phyloP scores from a whole-genome alignment of 2,329 filamentous ascomycete genomes.

The Aspergillus niger region DNA sequence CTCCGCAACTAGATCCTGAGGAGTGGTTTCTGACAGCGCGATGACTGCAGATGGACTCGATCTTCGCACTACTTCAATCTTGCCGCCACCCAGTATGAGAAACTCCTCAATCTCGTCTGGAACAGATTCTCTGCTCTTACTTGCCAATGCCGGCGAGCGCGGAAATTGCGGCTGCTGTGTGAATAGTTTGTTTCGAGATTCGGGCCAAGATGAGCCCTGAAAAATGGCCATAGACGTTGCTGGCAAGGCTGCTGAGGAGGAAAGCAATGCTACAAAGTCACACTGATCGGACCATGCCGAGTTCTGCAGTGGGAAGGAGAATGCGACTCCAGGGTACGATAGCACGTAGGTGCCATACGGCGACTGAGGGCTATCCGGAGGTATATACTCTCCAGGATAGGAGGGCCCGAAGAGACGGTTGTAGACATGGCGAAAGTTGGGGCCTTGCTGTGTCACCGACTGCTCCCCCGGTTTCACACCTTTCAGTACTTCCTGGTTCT shows the following conservation, averaged over 20 bases:
- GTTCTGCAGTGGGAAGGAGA: slow-evolving; percentile 78
- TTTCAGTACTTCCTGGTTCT: slow-evolving; percentile 76
- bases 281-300: slow-evolving; percentile 71
- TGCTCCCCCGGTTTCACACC: slow-evolving; percentile 37
- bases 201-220: slow-evolving; percentile 85
- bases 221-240: slow-evolving; percentile 91
- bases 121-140: slow-evolving; percentile 74
- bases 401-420: slow-evolving; percentile 91
- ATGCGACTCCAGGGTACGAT: slow-evolving; percentile 92
- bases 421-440: slow-evolving; percentile 86
- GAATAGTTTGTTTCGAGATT: slow-evolving; percentile 75
- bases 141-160: slow-evolving; percentile 68
- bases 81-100: slow-evolving; percentile 74
- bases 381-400: slow-evolving; percentile 88
- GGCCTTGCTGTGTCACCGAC: slow-evolving; percentile 55
- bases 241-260: slow-evolving; percentile 72
- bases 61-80: slow-evolving; percentile 74
- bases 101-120: slow-evolving; percentile 86
- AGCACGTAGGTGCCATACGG: slow-evolving; percentile 77
- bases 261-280: slow-evolving; percentile 84
- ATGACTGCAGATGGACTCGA: slow-evolving; percentile 70
- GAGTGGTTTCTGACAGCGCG: slow-evolving; percentile 79
- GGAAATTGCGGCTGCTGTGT: slow-evolving; percentile 72
- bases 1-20: slow-evolving; percentile 87
- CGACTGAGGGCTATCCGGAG: slow-evolving; percentile 55